These are phyloP conservation scores for Plasmodium cynomolgi DNA, from an alignment of 169 alveolate species.

Conservation along the genomic window DNA sequence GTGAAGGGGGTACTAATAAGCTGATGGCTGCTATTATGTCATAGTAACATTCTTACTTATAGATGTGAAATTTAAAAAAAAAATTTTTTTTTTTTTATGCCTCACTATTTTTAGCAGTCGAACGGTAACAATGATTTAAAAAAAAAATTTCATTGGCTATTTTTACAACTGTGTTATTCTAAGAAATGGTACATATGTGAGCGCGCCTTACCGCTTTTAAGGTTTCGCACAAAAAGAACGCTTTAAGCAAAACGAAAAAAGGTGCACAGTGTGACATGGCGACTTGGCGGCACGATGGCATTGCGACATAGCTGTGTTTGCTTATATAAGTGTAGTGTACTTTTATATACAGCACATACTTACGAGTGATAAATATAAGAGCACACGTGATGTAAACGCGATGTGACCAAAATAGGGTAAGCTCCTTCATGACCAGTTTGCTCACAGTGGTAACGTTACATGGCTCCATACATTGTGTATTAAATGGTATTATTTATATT, in stretches of 20 bases:
- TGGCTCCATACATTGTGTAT: not conserved
- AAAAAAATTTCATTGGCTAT: not conserved
- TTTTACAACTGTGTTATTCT: not conserved
- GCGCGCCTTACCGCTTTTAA: not conserved
- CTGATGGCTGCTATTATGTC: not conserved
- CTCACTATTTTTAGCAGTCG: not conserved
- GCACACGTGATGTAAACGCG: not conserved
- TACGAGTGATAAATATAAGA: not conserved
- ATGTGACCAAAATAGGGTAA: not conserved
- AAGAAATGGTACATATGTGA: not conserved
- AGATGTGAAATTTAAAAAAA: not conserved
- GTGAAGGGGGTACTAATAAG: not conserved
- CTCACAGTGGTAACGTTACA: not conserved
- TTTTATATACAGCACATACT: not conserved
- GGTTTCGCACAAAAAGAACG: not conserved
- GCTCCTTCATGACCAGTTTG: not conserved
- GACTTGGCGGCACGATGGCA: not conserved
- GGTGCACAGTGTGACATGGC: not conserved
- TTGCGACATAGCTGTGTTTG: not conserved
- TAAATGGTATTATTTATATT: not conserved
- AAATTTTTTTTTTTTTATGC: not conserved
- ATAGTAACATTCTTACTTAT: not conserved
- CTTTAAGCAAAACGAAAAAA: not conserved
- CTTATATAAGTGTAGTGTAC: not conserved
- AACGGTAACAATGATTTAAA: not conserved